Conservation (phyloP, 164 flowering plant genomes). For the Amborella trichopoda region DNA sequence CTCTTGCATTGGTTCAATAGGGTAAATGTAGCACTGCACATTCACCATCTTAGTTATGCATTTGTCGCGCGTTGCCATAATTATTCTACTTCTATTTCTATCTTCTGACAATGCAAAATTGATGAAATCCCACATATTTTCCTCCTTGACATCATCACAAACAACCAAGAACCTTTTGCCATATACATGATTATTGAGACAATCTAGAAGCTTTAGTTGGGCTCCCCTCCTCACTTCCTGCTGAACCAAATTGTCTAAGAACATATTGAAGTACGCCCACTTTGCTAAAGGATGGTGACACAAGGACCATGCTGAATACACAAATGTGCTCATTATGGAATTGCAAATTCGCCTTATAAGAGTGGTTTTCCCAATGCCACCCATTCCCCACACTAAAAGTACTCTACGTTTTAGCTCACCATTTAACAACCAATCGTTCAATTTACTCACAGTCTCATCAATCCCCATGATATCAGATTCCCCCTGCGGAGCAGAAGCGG, state of each 20-base stretch:
- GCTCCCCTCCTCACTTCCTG: background rate
- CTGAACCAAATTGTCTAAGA: background rate
- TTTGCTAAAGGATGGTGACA: too few species aligned
- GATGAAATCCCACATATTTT: background rate
- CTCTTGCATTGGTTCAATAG: background rate
- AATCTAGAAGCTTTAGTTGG: background rate
- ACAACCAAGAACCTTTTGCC: conserved; percentile 1
- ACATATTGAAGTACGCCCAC: too few species aligned
- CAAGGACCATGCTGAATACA: conserved; percentile 1
- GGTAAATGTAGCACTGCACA: background rate
- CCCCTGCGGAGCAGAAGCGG: too few species aligned
- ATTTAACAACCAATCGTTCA: too few species aligned
- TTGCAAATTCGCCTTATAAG: conserved; percentile 2
- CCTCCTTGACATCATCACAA: conserved; percentile 4
- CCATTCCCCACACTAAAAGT: conserved; percentile 8
- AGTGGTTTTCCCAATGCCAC: conserved; percentile 7
- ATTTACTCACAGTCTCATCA: too few species aligned
- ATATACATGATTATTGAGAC: too few species aligned
- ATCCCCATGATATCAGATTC: too few species aligned
- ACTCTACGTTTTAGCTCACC: background rate
- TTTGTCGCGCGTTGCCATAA: conserved; percentile 5
- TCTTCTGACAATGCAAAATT: background rate
- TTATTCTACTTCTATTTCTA: conserved; percentile 1
- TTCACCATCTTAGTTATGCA: background rate
- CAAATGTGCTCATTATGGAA: conserved; percentile 4